Evolutionary conservation across 768 basidiomycete genomes (phyloP), one percentile per base, ranked within the genome.

Genomic region (Dioszegia aurantiaca): DNA sequence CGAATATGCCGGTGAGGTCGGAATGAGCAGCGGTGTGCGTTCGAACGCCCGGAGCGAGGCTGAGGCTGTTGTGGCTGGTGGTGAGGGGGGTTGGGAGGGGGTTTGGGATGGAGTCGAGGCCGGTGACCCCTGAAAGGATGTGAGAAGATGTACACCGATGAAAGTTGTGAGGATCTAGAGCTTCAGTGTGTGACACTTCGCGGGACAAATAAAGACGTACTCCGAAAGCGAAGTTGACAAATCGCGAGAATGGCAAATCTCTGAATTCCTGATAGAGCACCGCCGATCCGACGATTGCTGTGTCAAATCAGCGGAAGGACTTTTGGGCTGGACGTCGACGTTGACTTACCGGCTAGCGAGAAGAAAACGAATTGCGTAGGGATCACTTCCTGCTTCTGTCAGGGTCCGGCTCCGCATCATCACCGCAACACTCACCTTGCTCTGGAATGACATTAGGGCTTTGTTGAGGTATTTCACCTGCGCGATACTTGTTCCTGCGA

Each of bases 361-460:
- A 98, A 98, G 56, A 91, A 81, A 28, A 94, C 90, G 74, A 95
- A 98, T 80, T 97, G 93, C 14, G 86, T 86, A 4, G 93, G 94
- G 62, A 98, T 90, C 24, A 97, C 93, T 52, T 86, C 82, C 88
- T 90, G 60, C 23, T 6, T 56, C 26, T 39, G 55, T 63, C 47
- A 62, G n/a, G n/a, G n/a, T 57, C 23, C 3, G 12, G 2, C 41
- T 9, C 42, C 52, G 24, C 46, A 40, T 2, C n/a, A 19, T 24
- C 23, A 24, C 41, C n/a, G 37, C 16, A 28, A 1, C 14, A 68
- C 77, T 53, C 65, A 88, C 88, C 79, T 95, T 94, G 76, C 88
- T 86, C 71, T 95, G 90, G 74, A 97, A 98, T 21, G 86, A 83
- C 85, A 90, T 93, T 44, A 97, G 76, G 6, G 93, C 92, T 45